Percentiles rank a stretch among this genome's conserved stretches.
These are phyloP conservation scores for Jaltomata sinuosa DNA, from an alignment of 257 asterid species.

Conservation along the genomic window DNA sequence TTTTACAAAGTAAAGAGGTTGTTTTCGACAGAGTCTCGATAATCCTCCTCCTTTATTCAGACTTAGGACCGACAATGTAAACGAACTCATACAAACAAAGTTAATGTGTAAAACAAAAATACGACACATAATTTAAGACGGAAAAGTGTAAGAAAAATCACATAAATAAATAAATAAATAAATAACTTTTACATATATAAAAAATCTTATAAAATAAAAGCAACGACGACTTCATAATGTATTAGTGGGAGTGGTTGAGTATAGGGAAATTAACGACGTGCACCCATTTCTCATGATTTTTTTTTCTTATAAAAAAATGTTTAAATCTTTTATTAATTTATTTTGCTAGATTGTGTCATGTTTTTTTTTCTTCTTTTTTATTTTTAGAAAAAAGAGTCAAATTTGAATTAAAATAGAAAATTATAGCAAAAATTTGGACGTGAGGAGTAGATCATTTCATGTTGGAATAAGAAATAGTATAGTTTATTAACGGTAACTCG, in stretches of 20 bases:
- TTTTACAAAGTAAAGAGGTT: not conserved
- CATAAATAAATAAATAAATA: not conserved
- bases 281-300: not conserved
- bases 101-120: not conserved
- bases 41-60: not conserved
- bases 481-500: not conserved
- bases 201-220: not conserved
- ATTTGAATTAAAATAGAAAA: not conserved
- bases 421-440: not conserved
- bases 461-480: not conserved
- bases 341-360: not conserved
- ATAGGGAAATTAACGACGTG: not conserved
- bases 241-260: not conserved
- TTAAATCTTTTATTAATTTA: not conserved
- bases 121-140: not conserved
- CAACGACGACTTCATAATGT: not conserved
- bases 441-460: not conserved
- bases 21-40: fast-evolving
- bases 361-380: not conserved
- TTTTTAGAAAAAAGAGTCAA: not conserved
- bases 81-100: too few relatives aligned
- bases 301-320: not conserved
- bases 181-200: not conserved
- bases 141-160: not conserved
- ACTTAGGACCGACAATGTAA: too few relatives aligned